These are phyloP conservation scores for Blastobotrys raffinosifermentans DNA, from an alignment of 1,139 yeast species.

Conservation along the genomic window DNA sequence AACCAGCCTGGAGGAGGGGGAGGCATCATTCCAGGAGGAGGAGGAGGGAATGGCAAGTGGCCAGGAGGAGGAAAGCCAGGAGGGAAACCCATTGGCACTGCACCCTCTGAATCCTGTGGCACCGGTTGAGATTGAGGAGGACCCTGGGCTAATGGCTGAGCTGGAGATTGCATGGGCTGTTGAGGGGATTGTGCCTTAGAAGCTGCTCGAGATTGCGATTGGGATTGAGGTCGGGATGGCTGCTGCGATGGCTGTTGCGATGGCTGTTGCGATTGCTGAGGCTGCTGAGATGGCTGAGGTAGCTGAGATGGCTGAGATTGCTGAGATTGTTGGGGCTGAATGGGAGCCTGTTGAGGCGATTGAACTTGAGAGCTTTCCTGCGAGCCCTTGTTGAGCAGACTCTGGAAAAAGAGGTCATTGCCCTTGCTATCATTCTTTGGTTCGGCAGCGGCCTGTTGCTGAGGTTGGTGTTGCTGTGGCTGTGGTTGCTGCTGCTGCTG, in stretches of 20 bases:
- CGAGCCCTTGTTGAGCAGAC: slow-evolving; percentile 23
- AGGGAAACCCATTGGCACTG: neutral
- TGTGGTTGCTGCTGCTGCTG: slow-evolving; percentile 6
- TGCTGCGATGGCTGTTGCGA: neutral
- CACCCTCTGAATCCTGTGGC: slow-evolving; percentile 5
- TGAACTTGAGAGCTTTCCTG: slow-evolving; percentile 3
- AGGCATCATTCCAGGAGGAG: slow-evolving; percentile 11
- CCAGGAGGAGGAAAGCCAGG: slow-evolving; percentile 3
- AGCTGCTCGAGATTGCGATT: slow-evolving; percentile 7
- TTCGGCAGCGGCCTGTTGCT: slow-evolving; percentile 1
- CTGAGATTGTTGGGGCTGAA: slow-evolving; percentile 1
- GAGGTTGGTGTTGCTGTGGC: slow-evolving; percentile 4
- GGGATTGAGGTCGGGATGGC: slow-evolving; percentile 4
- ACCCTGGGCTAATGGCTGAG: neutral
- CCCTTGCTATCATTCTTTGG: slow-evolving; percentile 9
- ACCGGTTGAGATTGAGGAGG: neutral
- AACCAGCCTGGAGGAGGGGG: slow-evolving; percentile 23
- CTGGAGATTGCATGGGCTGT: slow-evolving; percentile 5
- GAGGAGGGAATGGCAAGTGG: slow-evolving; percentile 5
- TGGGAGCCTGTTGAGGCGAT: slow-evolving; percentile 7
- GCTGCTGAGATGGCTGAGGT: too few species aligned
- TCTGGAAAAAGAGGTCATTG: slow-evolving; percentile 28
- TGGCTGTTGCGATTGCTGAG: too few species aligned
- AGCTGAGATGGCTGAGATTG: slow-evolving; percentile 2
- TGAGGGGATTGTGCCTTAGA: slow-evolving; percentile 3